Evolutionary conservation across 805 yeast genomes (phyloP).

Genomic region (Candida pini): DNA sequence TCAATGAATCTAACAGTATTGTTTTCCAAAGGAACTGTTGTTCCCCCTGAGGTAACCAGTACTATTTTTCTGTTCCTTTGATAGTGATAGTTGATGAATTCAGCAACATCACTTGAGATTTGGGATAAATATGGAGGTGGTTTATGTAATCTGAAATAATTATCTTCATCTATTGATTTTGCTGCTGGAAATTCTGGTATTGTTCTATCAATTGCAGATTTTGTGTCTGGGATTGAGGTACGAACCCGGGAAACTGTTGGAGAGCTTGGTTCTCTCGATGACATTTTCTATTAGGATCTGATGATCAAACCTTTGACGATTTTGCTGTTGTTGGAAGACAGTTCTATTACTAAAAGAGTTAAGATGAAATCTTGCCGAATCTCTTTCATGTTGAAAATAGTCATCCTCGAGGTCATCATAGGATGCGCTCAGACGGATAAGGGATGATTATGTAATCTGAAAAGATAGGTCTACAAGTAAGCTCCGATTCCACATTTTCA

Average conservation of each 20-base stretch:
- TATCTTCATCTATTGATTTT: slow-evolving; percentile 60
- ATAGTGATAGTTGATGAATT: slow-evolving; percentile 57
- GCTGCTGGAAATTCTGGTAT: slow-evolving; percentile 80
- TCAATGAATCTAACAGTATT: slow-evolving; percentile 96
- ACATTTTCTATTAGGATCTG: neutral
- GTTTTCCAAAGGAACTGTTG: slow-evolving; percentile 95
- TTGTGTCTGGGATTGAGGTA: slow-evolving; percentile 67
- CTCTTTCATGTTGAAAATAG: no score
- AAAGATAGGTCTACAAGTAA: no score
- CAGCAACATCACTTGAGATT: slow-evolving; percentile 48
- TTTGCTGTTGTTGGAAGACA: no score
- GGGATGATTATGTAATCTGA: no score
- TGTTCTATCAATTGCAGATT: slow-evolving; percentile 72
- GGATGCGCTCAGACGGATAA: no score
- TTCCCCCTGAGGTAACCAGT: slow-evolving; percentile 92
- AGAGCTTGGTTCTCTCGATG: slow-evolving; percentile 7
- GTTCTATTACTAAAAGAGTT: no score
- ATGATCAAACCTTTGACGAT: no score
- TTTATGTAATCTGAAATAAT: slow-evolving; percentile 64
- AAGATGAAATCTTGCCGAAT: no score
- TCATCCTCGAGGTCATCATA: no score
- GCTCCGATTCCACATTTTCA: no score
- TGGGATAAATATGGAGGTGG: slow-evolving; percentile 72
- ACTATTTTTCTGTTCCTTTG: slow-evolving; percentile 48
- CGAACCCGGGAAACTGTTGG: slow-evolving; percentile 30